Evolutionary conservation across 768 basidiomycete species (phyloP), one percentile per base, ranked within the genome.

Genomic region (Suillus alpinus): DNA sequence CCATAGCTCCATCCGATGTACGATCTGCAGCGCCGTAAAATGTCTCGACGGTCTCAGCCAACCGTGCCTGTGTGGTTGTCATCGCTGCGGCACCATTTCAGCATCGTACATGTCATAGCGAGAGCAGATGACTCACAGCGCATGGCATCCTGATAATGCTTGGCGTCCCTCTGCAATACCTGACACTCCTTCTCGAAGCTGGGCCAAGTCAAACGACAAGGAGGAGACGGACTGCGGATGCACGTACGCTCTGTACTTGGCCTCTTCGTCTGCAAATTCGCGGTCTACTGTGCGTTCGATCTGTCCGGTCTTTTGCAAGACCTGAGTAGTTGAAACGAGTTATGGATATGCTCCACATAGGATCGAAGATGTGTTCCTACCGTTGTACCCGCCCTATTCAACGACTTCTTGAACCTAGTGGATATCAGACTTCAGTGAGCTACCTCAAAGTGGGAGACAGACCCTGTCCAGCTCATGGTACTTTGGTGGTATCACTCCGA

Each of bases 131-230:
- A 73, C 85, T 67, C 66, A 93, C 95, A 86, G 73, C 92, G 86
- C 89, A 98, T 94, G 10, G 95, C 87, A 76, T 98, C 97, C 68
- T 94, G 84, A 69, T 97, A 99, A 0, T 83, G 85, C 79, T 98
- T 99, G 70, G 91, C 90, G 63, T 98, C 95, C 74, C 96, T 98
- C 77, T 98, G 97, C 50, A 99, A 76, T 8, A 84, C 84, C 70
- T 89, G 88, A 59, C 91, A 91, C 82, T 98, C 96, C 80, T 98
- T 99, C 83, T 99, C 96, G 75, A 90, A 94, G 36, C 96, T 98
- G 67, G 57, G 26, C 20, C 41, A 47, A 9, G 53, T 44, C 29
- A 59, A 60, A 57, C 57, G 39, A 52, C 62, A 36, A 51, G 56
- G 39, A 53, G 29, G 39, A 51, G 43, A 43, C 23, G 31, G 18